Base-by-base conservation (phyloP, 306 rosid species). In the Cercis canadensis region DNA sequence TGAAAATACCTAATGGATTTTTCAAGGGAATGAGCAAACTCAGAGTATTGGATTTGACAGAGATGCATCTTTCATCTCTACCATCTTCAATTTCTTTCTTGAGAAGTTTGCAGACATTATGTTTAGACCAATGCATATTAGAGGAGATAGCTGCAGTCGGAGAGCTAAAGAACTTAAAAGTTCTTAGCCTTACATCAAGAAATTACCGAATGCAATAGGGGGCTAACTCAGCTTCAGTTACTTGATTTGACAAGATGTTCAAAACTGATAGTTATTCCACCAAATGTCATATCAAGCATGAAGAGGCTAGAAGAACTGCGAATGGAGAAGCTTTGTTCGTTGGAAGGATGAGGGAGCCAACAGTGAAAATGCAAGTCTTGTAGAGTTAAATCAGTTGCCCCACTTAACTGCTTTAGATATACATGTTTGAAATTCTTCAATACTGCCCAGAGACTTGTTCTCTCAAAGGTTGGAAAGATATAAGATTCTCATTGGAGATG, bases 381-480 rank as follows among this genome's bases (percentile, higher is more conserved):
- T 46, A 31, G 75, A 70, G 40, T 36, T 70, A 31, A 45, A 57
- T 54, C 3, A 11, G 3, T n/a, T n/a, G n/a, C n/a, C n/a, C n/a
- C n/a, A n/a, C n/a, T n/a, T n/a, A n/a, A n/a, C n/a, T n/a, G n/a
- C n/a, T n/a, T n/a, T n/a, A n/a, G n/a, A n/a, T n/a, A n/a, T n/a
- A n/a, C n/a, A n/a, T n/a, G n/a, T n/a, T n/a, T n/a, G n/a, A n/a
- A n/a, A n/a, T n/a, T n/a, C n/a, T n/a, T n/a, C n/a, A n/a, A n/a
- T n/a, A n/a, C n/a, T n/a, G n/a, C n/a, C n/a, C n/a, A n/a, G n/a
- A n/a, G n/a, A n/a, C n/a, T n/a, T n/a, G n/a, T n/a, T n/a, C n/a
- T n/a, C n/a, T n/a, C n/a, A n/a, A n/a, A n/a, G n/a, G n/a, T n/a
- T n/a, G n/a, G n/a, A n/a, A n/a, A n/a, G n/a, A n/a, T n/a, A n/a